These are phyloP conservation scores for Debaryomycetaceae sp. DNA, from an alignment of 1,139 yeast species.

Conservation along the genomic window DNA sequence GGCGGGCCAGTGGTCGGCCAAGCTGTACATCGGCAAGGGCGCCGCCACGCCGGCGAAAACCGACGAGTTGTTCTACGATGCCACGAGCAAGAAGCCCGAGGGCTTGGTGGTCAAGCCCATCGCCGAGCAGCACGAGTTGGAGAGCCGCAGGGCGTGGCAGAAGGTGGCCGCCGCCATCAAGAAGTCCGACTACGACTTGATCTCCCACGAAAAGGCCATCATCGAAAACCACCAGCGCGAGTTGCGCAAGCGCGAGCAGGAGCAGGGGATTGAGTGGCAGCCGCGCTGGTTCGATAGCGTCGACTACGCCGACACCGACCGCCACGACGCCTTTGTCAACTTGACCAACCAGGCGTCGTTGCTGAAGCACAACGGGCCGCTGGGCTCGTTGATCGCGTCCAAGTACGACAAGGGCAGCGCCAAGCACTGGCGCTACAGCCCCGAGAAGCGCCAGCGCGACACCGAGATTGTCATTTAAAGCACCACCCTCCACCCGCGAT, in stretches of 20 bases:
- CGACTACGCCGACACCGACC: slow-evolving; percentile 33
- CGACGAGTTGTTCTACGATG: slow-evolving; percentile 66
- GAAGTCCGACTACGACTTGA: slow-evolving; percentile 66
- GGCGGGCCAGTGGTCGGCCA: slow-evolving; percentile 89
- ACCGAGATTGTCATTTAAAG: slow-evolving; percentile 43
- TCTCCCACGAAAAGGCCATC: slow-evolving; percentile 67
- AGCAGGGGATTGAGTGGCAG: slow-evolving; percentile 60
- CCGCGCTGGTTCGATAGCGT: slow-evolving; percentile 72
- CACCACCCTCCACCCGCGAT: not conserved
- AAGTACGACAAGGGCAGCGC: slow-evolving; percentile 47
- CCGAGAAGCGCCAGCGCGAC: slow-evolving; percentile 55
- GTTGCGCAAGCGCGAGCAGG: slow-evolving; percentile 66
- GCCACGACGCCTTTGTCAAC: slow-evolving; percentile 42
- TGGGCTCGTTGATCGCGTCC: slow-evolving; percentile 55
- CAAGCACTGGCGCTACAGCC: slow-evolving; percentile 66
- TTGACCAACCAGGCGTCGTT: slow-evolving; percentile 53
- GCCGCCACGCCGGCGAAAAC: slow-evolving; percentile 32
- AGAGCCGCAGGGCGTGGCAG: slow-evolving; percentile 80
- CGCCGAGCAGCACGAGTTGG: slow-evolving; percentile 70
- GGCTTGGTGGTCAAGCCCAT: slow-evolving; percentile 71
- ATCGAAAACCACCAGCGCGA: slow-evolving; percentile 84
- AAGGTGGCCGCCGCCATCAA: slow-evolving; percentile 86
- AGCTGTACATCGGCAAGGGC: slow-evolving; percentile 50
- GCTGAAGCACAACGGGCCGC: slow-evolving; percentile 61
- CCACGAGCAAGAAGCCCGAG: slow-evolving; percentile 47